Evolutionary conservation across 306 rosid species (phyloP).

Genomic region (Glycine tomentella): DNA sequence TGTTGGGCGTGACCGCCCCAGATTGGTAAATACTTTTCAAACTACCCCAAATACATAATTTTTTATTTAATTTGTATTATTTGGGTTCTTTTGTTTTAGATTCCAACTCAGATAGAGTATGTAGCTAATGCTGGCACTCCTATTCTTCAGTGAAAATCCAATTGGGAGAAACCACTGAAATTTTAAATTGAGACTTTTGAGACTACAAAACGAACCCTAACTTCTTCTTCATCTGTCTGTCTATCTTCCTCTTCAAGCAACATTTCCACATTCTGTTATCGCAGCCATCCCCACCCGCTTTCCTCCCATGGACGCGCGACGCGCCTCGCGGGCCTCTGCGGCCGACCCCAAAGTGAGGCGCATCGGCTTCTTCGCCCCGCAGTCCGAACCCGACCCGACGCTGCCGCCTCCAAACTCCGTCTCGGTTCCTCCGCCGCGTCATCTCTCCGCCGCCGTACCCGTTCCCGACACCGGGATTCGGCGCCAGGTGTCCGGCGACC

Average conservation of each 20-base stretch:
- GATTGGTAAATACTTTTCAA: too few species aligned
- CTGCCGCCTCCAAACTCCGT: slow-evolving; percentile 44
- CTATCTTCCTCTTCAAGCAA: background rate
- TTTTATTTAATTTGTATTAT: too few species aligned
- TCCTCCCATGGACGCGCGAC: slow-evolving; percentile 73
- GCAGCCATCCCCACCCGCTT: background rate
- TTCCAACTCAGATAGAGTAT: too few species aligned
- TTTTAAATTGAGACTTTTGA: background rate
- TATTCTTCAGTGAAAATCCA: background rate
- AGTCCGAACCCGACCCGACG: slow-evolving; percentile 45
- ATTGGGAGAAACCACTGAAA: background rate
- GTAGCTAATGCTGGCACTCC: too few species aligned
- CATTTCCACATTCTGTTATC: background rate
- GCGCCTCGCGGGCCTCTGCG: slow-evolving; percentile 56
- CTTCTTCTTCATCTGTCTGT: background rate
- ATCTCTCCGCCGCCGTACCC: slow-evolving; percentile 62
- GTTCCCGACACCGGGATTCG: slow-evolving; percentile 67
- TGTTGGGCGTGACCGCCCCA: too few species aligned
- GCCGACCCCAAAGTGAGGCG: slow-evolving; percentile 78
- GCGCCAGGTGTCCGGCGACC: slow-evolving; percentile 53
- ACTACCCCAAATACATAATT: too few species aligned
- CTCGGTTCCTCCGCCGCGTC: slow-evolving; percentile 73
- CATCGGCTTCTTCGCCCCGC: slow-evolving; percentile 73
- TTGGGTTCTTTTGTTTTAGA: too few species aligned
- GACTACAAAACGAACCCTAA: background rate